These are phyloP conservation scores for Thelephora terrestris DNA, from an alignment of 1,284 basidiomycete species.

Conservation along the genomic window DNA sequence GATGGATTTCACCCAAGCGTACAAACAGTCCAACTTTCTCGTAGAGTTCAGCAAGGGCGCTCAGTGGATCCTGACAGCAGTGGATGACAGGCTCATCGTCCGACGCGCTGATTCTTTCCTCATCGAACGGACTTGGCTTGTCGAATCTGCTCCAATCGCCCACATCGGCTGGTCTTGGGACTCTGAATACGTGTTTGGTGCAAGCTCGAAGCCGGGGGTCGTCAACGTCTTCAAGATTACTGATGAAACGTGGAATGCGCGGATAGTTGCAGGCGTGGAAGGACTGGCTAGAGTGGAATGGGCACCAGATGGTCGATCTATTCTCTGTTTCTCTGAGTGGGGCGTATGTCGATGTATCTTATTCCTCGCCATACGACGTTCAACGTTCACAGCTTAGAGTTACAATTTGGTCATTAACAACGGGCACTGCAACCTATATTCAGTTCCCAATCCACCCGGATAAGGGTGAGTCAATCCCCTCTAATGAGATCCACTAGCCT, in stretches of 20 bases:
- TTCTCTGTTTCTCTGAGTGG: slow-evolving; percentile 85
- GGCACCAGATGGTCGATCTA: slow-evolving; percentile 70
- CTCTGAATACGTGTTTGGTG: slow-evolving; percentile 72
- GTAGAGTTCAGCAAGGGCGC: slow-evolving; percentile 66
- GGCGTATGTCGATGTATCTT: slow-evolving; percentile 46
- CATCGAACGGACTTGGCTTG: slow-evolving; percentile 61
- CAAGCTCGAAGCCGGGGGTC: slow-evolving; percentile 50
- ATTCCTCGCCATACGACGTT: slow-evolving; percentile 1
- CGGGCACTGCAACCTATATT: slow-evolving; percentile 62
- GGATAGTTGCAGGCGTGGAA: slow-evolving; percentile 71
- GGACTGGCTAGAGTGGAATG: slow-evolving; percentile 77
- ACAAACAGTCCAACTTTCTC: slow-evolving; percentile 56
- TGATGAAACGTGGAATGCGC: slow-evolving; percentile 63
- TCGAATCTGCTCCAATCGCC: slow-evolving; percentile 55
- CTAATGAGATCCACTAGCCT: background rate
- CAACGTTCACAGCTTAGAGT: slow-evolving; percentile 51
- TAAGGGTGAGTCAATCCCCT: slow-evolving; percentile 36
- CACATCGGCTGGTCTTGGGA: slow-evolving; percentile 76
- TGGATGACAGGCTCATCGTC: slow-evolving; percentile 63
- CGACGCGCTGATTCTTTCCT: slow-evolving; percentile 69
- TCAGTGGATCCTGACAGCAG: slow-evolving; percentile 64
- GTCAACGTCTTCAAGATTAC: slow-evolving; percentile 67
- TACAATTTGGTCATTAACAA: slow-evolving; percentile 69
- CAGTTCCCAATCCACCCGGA: slow-evolving; percentile 73
- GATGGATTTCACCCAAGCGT: slow-evolving; percentile 71